A percentile compares a stretch with the other conserved stretches of the same genome.
Evolutionary conservation across 805 yeast genomes (phyloP).

Genomic region (Teunomyces panamensis): DNA sequence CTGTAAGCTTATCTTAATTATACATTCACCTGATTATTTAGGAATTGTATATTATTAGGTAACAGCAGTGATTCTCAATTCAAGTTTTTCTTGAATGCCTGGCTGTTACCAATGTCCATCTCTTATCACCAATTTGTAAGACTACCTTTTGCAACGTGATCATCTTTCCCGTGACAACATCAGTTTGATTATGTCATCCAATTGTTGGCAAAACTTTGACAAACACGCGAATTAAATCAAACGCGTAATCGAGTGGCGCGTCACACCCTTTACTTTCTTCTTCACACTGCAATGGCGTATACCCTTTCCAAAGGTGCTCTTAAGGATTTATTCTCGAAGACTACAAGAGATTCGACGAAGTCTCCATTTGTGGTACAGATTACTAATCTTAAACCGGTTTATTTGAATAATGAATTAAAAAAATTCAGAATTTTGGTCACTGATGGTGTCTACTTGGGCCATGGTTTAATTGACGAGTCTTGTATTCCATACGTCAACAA

Average conservation of each 20-base stretch:
- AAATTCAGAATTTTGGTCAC: conserved; percentile 32
- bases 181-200: no score
- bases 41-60: no score
- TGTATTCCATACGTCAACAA: conserved; percentile 38
- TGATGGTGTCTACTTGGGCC: conserved; percentile 38
- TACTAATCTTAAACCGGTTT: conserved; percentile 31
- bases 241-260: conserved; percentile 8
- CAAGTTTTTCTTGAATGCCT: no score
- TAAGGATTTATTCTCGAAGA: conserved; percentile 17
- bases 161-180: no score
- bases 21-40: no score
- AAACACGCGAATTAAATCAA: background rate
- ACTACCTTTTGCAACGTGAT: no score
- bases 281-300: conserved; percentile 2
- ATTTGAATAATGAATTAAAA: conserved; percentile 26
- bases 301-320: conserved; percentile 12
- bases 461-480: conserved; percentile 40
- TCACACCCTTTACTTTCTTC: background rate
- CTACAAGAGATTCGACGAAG: conserved; percentile 11
- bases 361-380: conserved; percentile 35
- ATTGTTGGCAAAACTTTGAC: no score
- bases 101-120: no score
- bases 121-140: no score
- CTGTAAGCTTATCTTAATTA: no score
- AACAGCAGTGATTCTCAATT: no score